phyloP scores from a whole-genome alignment of 495 filamentous ascomycete species.

The Lasiosphaeria ovina region DNA sequence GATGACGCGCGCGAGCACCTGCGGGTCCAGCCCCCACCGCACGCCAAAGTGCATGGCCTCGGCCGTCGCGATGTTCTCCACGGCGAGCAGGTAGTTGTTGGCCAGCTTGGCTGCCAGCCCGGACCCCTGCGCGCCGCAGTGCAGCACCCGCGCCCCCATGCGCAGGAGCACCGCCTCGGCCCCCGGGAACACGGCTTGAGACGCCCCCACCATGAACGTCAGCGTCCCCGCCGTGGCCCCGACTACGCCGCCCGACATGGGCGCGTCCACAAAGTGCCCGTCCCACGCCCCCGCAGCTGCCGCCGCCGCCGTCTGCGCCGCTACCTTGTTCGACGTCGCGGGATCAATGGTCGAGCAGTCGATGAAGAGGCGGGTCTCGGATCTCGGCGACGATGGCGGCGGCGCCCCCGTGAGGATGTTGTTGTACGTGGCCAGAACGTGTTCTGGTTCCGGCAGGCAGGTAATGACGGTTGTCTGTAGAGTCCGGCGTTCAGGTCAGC shows the following conservation, averaged over 20 bases:
- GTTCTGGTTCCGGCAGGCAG: slow-evolving; percentile 74
- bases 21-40: slow-evolving; percentile 77
- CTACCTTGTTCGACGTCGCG: slow-evolving; percentile 66
- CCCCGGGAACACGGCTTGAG: slow-evolving; percentile 55
- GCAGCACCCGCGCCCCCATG: slow-evolving; percentile 81
- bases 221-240: slow-evolving; percentile 72
- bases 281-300: slow-evolving; percentile 35
- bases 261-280: slow-evolving; percentile 71
- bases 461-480: slow-evolving; percentile 73
- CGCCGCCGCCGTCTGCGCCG: slow-evolving; percentile 56
- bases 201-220: slow-evolving; percentile 83
- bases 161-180: slow-evolving; percentile 62
- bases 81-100: slow-evolving; percentile 89
- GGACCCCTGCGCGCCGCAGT: slow-evolving; percentile 75
- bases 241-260: slow-evolving; percentile 85
- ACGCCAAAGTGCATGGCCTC: slow-evolving; percentile 93
- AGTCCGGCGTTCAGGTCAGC: slow-evolving; percentile 19
- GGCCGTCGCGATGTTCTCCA: slow-evolving; percentile 88
- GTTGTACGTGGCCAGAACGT: slow-evolving; percentile 71
- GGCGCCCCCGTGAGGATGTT: slow-evolving; percentile 51
- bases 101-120: slow-evolving; percentile 85
- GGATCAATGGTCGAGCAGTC: slow-evolving; percentile 88
- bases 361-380: slow-evolving; percentile 63
- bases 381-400: slow-evolving; percentile 18
- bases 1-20: slow-evolving; percentile 73